phyloP scores from a whole-genome alignment of 2,329 filamentous ascomycete species.

The Trichothecium roseum region DNA sequence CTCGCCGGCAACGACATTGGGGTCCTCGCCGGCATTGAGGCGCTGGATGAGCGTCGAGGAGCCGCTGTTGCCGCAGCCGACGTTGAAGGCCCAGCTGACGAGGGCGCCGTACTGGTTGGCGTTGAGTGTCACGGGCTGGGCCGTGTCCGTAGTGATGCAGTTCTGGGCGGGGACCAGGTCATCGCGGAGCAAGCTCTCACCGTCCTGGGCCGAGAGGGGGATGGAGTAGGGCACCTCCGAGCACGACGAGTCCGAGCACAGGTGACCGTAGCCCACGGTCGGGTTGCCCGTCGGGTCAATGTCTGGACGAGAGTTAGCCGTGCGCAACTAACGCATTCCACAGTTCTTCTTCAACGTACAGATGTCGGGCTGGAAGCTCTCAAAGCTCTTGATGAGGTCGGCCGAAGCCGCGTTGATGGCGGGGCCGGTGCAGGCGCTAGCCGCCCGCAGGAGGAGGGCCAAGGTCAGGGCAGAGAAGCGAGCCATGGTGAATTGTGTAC shows the following conservation, averaged over 20 bases:
- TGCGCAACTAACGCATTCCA: too few relatives aligned
- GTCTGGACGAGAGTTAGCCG: too few relatives aligned
- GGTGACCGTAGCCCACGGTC: slow-evolving; percentile 40
- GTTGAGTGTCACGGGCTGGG: slow-evolving; percentile 26
- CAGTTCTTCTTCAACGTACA: too few relatives aligned
- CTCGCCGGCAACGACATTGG: slow-evolving; percentile 26
- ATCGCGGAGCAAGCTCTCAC: slow-evolving; percentile 25
- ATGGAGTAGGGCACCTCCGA: slow-evolving; percentile 33
- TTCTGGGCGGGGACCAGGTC: slow-evolving; percentile 25
- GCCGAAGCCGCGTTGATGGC: slow-evolving; percentile 5
- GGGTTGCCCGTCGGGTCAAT: slow-evolving; percentile 33
- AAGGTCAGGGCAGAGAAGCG: too few relatives aligned
- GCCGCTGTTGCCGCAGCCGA: slow-evolving; percentile 30
- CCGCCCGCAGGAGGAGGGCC: too few relatives aligned
- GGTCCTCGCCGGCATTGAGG: slow-evolving; percentile 30
- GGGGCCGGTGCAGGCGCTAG: slow-evolving; percentile 7
- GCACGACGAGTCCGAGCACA: slow-evolving; percentile 30
- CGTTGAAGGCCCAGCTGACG: slow-evolving; percentile 40
- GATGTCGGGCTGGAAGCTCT: slow-evolving; percentile 6
- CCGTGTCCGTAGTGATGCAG: slow-evolving; percentile 21
- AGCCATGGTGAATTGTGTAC: too few relatives aligned
- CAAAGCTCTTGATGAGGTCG: slow-evolving; percentile 6
- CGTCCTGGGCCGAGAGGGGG: slow-evolving; percentile 29
- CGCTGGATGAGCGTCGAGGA: slow-evolving; percentile 28
- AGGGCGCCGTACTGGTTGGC: slow-evolving; percentile 42